Evolutionary conservation across 2,329 filamentous ascomycete genomes (phyloP), one percentile per base, ranked within the genome.

Genomic region (Talaromyces sp.): DNA sequence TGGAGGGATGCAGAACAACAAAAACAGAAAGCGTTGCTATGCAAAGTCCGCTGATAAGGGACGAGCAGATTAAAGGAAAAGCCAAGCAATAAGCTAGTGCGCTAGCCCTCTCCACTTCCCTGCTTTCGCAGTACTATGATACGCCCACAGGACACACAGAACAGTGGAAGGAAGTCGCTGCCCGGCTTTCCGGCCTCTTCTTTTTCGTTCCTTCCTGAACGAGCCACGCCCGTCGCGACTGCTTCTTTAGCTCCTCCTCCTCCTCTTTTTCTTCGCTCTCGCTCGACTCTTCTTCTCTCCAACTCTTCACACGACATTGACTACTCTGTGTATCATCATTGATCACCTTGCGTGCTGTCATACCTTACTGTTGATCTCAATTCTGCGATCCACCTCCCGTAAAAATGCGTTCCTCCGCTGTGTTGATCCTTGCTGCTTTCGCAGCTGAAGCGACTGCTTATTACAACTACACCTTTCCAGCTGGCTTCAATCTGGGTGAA

Each of bases 391-490:
- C 59, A 66, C 50, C 19, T 41, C 35, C 56, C 59, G 41, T n/a
- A 49, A 65, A 64, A 45, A 68, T 68, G 67, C 65, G 62, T 47
- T 62, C 67, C 43, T 67, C 65, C 25, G 37, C 59, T 41, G 63
- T 56, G 47, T 67, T 68, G 58, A 64, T 66, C 62, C 37, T 69
- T 63, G 52, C 62, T 65, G 57, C 62, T 62, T 62, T 66, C 41
- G 62, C 56, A 25, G 62, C 61, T 15, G 54, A 47, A 13, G 56
- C 65, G n/a, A 50, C 60, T 25, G 67, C 67, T 49, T 66, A 67
- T 56, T 54, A 61, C 61, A 75, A 89, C 86, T 78, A 89, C 64
- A 68, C 77, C 56, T 71, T 79, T 67, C 75, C 77, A 50, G 68
- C 76, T 70, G 73, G 73, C 54, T 80, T 86, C 73, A 72, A 80